A percentile compares a stretch with the other conserved stretches of the same genome.
Evolutionary conservation across 140 eudicot genomes (phyloP).

Genomic region (Ambrosia hybrid): DNA sequence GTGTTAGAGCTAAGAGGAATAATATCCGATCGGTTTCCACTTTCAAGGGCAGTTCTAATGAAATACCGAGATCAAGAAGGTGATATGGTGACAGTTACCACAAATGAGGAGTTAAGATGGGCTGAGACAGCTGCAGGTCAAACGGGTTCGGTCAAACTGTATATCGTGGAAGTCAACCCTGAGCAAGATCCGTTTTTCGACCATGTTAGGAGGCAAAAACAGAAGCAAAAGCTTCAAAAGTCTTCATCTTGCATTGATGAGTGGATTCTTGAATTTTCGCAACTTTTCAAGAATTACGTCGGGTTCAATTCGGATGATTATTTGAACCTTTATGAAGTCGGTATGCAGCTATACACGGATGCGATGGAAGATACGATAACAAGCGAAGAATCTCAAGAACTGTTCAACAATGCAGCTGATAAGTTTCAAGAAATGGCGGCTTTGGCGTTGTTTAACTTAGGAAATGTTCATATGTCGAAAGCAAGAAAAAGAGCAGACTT

Average conservation of each 20-base stretch:
- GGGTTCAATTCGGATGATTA: conserved; percentile 78
- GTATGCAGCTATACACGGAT: conserved; percentile 78
- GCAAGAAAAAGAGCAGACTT: conserved; percentile 68
- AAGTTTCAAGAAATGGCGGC: conserved; percentile 94
- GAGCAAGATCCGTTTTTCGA: conserved; percentile 81
- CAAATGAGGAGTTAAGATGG: conserved; percentile 77
- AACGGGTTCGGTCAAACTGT: conserved; percentile 56
- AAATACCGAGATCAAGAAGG: conserved; percentile 93
- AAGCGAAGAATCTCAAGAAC: conserved; percentile 76
- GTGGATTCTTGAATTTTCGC: conserved; percentile 86
- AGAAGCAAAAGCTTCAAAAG: conserved; percentile 19
- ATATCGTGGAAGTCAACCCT: conserved; percentile 73
- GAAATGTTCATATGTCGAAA: conserved; percentile 86
- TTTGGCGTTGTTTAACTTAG: conserved; percentile 85
- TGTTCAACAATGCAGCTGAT: conserved; percentile 63
- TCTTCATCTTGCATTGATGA: conserved; percentile 60
- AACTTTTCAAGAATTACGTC: conserved; percentile 80
- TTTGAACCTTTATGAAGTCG: conserved; percentile 71
- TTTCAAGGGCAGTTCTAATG: conserved; percentile 60
- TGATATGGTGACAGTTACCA: conserved; percentile 85
- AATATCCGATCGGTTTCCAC: conserved; percentile 59
- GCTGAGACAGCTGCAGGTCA: conserved; percentile 65
- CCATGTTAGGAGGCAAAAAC: conserved; percentile 40
- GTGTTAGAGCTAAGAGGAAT: conserved; percentile 63
- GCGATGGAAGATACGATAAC: conserved; percentile 85